phyloP scores from a whole-genome alignment of 148 eudicot species.

The Vaccinium darrowii region DNA sequence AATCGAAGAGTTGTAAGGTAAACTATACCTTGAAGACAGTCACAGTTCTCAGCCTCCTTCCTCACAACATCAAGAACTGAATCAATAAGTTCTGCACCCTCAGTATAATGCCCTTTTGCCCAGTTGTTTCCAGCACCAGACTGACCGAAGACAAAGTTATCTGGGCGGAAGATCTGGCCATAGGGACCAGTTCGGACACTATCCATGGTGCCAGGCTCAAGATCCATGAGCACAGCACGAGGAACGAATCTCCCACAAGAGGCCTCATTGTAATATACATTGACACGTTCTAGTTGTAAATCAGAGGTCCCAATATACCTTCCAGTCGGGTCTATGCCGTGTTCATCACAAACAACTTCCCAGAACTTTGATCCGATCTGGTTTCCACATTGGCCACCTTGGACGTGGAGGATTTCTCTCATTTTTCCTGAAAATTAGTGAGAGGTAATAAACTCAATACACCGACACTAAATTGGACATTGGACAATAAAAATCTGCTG shows the following conservation, averaged over 20 bases:
- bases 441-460: not conserved
- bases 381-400: conserved; percentile 89
- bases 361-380: conserved; percentile 86
- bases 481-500: not conserved
- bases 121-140: conserved; percentile 82
- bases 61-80: conserved; percentile 86
- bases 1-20: conserved; percentile 41
- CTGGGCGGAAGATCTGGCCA: conserved; percentile 85
- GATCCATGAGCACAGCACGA: conserved; percentile 85
- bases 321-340: conserved; percentile 75
- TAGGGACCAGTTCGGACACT: conserved; percentile 76
- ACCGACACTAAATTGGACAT: not conserved
- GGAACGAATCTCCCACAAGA: conserved; percentile 84
- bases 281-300: conserved; percentile 69
- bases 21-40: conserved; percentile 85
- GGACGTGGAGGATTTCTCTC: conserved; percentile 90
- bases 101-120: conserved; percentile 87
- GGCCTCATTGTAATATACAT: conserved; percentile 84
- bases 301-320: conserved; percentile 67
- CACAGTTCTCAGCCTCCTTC: conserved; percentile 85
- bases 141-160: conserved; percentile 78
- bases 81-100: conserved; percentile 86
- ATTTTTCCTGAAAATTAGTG: conserved; percentile 43
- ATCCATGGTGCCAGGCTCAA: conserved; percentile 91
- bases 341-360: conserved; percentile 85